A percentile compares a stretch with the other conserved stretches of the same genome.
phyloP scores from a whole-genome alignment of 2,329 filamentous ascomycete species.

The Neofusicoccum sp. region DNA sequence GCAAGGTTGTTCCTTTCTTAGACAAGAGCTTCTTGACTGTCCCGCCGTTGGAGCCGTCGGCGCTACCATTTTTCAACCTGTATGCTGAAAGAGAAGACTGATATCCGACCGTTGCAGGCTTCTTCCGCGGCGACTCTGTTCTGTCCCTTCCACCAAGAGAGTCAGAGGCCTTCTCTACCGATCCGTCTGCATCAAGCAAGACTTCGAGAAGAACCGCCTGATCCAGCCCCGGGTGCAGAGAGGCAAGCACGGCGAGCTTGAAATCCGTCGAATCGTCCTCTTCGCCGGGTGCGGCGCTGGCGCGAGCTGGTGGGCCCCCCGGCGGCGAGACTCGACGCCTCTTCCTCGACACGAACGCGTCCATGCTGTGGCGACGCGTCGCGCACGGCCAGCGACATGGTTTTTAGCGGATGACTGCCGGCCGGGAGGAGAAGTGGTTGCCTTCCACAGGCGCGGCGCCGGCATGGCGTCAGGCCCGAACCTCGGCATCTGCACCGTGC shows the following conservation, averaged over 20 bases:
- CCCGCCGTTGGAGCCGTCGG: slow-evolving; percentile 13
- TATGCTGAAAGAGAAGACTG: slow-evolving; percentile 46
- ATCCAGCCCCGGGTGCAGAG: slow-evolving; percentile 67
- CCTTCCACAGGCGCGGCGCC: not conserved
- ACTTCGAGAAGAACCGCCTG: slow-evolving; percentile 75
- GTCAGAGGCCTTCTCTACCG: slow-evolving; percentile 65
- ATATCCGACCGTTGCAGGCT: slow-evolving; percentile 36
- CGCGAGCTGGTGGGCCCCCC: not conserved
- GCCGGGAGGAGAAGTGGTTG: not conserved
- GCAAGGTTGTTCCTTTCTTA: slow-evolving; percentile 79
- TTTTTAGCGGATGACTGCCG: not conserved
- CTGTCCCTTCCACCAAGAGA: slow-evolving; percentile 47
- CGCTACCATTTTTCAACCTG: slow-evolving; percentile 22
- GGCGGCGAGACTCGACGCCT: slow-evolving; percentile 31
- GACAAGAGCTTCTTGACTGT: slow-evolving; percentile 54
- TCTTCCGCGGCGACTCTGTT: slow-evolving; percentile 40
- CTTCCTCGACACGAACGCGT: slow-evolving; percentile 43
- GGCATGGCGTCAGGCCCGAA: slow-evolving; percentile 18
- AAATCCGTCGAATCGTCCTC: slow-evolving; percentile 84
- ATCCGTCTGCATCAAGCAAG: slow-evolving; percentile 76
- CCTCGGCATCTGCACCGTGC: slow-evolving; percentile 16
- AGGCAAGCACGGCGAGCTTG: slow-evolving; percentile 82
- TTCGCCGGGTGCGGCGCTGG: slow-evolving; percentile 4
- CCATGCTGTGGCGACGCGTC: slow-evolving; percentile 30
- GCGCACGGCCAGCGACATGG: not conserved